Evolutionary conservation across 75 land plant species (phyloP).

Genomic region (Adiantum capillusveneris): DNA sequence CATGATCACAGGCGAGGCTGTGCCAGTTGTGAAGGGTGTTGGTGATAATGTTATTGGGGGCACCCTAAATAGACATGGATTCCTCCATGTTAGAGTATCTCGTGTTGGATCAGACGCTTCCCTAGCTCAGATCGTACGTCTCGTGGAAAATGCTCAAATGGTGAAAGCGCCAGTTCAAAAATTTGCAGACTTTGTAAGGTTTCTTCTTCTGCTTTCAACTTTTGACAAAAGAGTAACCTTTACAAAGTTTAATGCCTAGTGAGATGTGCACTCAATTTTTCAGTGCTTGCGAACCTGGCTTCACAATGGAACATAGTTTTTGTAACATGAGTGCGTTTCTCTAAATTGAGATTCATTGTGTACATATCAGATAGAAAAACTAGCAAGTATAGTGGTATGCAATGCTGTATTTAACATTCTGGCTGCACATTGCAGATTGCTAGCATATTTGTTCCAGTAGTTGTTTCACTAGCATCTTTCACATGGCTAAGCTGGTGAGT

Average conservation of each 20-base stretch:
- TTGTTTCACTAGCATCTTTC: constrained; percentile 51
- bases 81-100: constrained; percentile 68
- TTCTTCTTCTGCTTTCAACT: too few relatives aligned
- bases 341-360: too few relatives aligned
- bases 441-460: constrained; percentile 88
- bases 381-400: too few relatives aligned
- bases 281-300: too few relatives aligned
- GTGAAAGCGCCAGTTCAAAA: constrained; percentile 92
- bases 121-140: constrained; percentile 74
- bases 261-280: too few relatives aligned
- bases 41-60: constrained; percentile 79
- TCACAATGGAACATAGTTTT: too few relatives aligned
- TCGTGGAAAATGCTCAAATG: constrained; percentile 98
- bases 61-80: constrained; percentile 81
- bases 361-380: too few relatives aligned
- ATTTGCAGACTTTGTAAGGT: constrained; percentile 88
- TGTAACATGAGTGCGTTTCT: too few relatives aligned
- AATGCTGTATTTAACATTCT: too few relatives aligned
- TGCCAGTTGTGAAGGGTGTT: constrained; percentile 54
- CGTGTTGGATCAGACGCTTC: constrained; percentile 80
- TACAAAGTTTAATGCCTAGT: too few relatives aligned
- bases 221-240: too few relatives aligned
- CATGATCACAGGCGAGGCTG: constrained; percentile 95
- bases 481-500: constrained; percentile 76
- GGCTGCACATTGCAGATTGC: constrained; percentile 89